Evolutionary conservation across 371 early-diverging fungal species (phyloP).

Genomic region (Thermomucor indicae-seudaticae): DNA sequence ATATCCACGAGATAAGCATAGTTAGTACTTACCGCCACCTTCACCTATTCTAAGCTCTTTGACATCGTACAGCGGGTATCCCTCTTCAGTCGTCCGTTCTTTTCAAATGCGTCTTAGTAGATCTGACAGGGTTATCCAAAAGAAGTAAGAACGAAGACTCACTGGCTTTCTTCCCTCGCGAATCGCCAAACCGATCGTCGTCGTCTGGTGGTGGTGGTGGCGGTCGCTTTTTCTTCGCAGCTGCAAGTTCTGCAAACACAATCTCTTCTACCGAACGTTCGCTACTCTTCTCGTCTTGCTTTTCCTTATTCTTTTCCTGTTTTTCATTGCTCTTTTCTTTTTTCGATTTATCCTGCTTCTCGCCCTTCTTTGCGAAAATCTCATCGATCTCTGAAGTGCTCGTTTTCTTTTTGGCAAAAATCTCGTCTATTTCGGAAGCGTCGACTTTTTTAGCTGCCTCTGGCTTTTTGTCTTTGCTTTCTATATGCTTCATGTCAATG

Average conservation of each 20-base stretch:
- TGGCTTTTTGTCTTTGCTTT: too few relatives aligned
- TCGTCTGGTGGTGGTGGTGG: conserved; percentile 17
- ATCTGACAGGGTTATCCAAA: neutral
- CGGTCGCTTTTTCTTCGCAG: conserved; percentile 30
- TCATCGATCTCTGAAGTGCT: conserved; percentile 43
- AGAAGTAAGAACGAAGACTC: neutral
- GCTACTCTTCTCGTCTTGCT: conserved; percentile 14
- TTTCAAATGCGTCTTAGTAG: neutral
- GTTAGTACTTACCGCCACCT: conserved; percentile 16
- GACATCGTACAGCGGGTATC: conserved; percentile 48
- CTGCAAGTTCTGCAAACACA: conserved; percentile 43
- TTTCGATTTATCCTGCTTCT: conserved; percentile 15
- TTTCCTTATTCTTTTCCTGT: conserved; percentile 15
- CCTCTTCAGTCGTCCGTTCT: conserved; percentile 51
- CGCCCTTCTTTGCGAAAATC: conserved; percentile 32
- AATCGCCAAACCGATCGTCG: conserved; percentile 38
- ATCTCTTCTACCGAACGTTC: conserved; percentile 31
- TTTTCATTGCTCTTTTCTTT: conserved; percentile 5
- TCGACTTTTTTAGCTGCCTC: too few relatives aligned
- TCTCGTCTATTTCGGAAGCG: too few relatives aligned
- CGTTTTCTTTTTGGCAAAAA: conserved; percentile 8
- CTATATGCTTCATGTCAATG: too few relatives aligned
- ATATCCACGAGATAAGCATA: neutral
- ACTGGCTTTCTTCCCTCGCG: conserved; percentile 46
- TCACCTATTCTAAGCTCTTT: conserved; percentile 40